A percentile compares a stretch with the other conserved stretches of the same genome.
Conservation (phyloP, 2,329 filamentous ascomycete species). For the Pseudocercospora pini-densiflorae region DNA sequence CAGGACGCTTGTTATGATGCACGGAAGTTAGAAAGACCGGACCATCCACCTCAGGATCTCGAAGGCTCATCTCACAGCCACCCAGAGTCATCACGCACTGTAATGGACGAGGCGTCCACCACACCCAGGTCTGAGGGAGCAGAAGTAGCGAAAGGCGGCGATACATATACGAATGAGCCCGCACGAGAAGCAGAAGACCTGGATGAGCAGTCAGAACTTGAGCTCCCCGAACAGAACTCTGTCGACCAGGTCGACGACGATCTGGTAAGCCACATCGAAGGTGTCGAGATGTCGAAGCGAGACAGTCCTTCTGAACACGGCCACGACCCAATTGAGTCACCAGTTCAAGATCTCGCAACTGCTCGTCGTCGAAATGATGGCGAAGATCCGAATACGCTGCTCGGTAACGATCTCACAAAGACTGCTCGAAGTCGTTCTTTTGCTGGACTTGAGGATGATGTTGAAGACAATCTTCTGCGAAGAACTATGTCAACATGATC, state of each 20-base stretch:
- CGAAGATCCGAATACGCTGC: background rate
- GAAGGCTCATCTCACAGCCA: no score
- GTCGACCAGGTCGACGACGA: background rate
- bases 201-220: background rate
- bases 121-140: no score
- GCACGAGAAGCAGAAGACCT: no score
- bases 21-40: no score
- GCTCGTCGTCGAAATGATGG: background rate
- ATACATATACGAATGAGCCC: no score
- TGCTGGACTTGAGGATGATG: background rate
- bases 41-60: no score
- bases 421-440: background rate
- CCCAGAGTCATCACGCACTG: no score
- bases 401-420: background rate
- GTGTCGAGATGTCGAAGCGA: background rate
- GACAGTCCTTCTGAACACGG: background rate
- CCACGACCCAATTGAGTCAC: background rate
- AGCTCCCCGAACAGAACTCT: no score
- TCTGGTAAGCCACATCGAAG: background rate
- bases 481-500: background rate
- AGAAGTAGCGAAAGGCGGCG: no score
- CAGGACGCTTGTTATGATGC: no score
- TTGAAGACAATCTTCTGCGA: background rate
- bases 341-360: background rate
- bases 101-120: no score